These are phyloP conservation scores for Cladosporium sp. DNA, from an alignment of 2,329 filamentous ascomycete species.

Conservation along the genomic window DNA sequence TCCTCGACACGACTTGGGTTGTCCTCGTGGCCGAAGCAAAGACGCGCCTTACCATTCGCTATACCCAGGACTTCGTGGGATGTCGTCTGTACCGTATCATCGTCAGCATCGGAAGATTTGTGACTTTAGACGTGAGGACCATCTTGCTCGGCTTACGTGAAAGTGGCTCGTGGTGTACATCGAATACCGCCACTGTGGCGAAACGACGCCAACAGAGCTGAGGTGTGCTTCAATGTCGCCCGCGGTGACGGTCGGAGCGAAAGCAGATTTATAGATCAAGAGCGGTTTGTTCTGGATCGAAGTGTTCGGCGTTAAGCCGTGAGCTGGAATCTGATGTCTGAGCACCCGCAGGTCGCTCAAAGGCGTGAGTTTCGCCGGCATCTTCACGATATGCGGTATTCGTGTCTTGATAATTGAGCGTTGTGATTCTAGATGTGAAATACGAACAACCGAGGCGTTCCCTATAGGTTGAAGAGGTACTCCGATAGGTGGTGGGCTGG, in stretches of 20 bases:
- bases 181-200: slow-evolving; percentile 63
- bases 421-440: too few species aligned
- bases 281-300: slow-evolving; percentile 60
- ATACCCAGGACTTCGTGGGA: slow-evolving; percentile 65
- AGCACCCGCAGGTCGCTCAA: slow-evolving; percentile 53
- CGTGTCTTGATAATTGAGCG: not conserved
- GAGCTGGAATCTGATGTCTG: slow-evolving; percentile 55
- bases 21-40: slow-evolving; percentile 64
- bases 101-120: not conserved
- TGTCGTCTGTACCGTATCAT: slow-evolving; percentile 31
- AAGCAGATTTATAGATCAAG: slow-evolving; percentile 61
- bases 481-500: too few species aligned
- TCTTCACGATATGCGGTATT: not conserved
- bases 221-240: slow-evolving; percentile 56
- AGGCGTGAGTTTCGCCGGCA: slow-evolving; percentile 34
- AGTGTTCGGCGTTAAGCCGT: slow-evolving; percentile 59
- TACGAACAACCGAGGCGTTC: too few species aligned
- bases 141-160: slow-evolving; percentile 41
- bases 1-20: slow-evolving; percentile 57
- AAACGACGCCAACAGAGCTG: slow-evolving; percentile 48
- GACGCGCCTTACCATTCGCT: slow-evolving; percentile 52
- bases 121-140: not conserved
- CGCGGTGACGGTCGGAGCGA: slow-evolving; percentile 42
- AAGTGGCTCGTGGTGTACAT: slow-evolving; percentile 66
- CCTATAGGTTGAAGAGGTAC: too few species aligned